Evolutionary conservation across 768 basidiomycete genomes (phyloP).

Genomic region (Xerocomellus dryophilus): DNA sequence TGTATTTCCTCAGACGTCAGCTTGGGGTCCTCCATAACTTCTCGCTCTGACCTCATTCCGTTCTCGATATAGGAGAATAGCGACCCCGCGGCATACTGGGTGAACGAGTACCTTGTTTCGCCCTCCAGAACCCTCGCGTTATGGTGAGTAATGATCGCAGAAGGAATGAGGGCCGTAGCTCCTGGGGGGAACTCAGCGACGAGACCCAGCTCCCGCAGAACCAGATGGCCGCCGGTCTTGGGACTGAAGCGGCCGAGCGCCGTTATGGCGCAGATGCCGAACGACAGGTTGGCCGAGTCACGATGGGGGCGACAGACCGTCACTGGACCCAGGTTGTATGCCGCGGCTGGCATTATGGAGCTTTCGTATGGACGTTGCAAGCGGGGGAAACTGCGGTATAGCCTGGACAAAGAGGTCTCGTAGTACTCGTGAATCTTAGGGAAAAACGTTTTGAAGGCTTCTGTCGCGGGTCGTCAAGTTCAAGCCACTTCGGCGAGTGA

Average conservation of each 20-base stretch:
- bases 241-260: neutral
- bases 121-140: neutral
- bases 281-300: slow-evolving; percentile 1
- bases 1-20: no score
- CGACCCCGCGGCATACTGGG: neutral
- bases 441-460: no score
- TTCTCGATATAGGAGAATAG: slow-evolving; percentile 2
- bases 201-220: neutral
- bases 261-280: slow-evolving; percentile 3
- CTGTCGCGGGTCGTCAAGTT: no score
- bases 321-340: neutral
- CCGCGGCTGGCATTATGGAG: no score
- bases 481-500: no score
- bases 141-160: no score
- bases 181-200: neutral
- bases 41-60: neutral
- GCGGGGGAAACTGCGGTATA: no score
- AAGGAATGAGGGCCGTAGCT: neutral
- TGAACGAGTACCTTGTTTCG: neutral
- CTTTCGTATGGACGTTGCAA: no score
- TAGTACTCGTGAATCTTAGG: no score
- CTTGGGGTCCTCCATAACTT: neutral
- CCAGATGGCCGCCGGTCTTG: neutral
- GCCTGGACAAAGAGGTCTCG: no score
- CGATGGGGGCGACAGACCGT: neutral